Percentiles rank a stretch among this genome's conserved stretches.
Conservation (phyloP, 164 flowering plant species). For the Macadamia integrifolia region DNA sequence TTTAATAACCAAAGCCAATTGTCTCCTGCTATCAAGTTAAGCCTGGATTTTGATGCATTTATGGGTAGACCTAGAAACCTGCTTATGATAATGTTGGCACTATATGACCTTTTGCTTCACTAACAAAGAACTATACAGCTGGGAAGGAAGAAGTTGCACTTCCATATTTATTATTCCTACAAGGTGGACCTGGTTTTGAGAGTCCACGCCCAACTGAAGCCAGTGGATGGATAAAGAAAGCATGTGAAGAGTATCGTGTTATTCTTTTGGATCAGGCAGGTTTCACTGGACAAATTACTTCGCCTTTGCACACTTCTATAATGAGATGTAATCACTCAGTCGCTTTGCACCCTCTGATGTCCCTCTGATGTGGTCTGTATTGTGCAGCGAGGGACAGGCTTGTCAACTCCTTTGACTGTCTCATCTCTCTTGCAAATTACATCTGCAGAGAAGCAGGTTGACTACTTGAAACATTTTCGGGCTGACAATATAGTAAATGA, state of each 20-base stretch:
- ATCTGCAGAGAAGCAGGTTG: conserved; percentile 52
- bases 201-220: conserved; percentile 83
- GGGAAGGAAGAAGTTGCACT: conserved; percentile 77
- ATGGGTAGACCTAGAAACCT: no score
- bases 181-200: conserved; percentile 98
- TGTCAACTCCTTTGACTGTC: conserved; percentile 78
- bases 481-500: conserved; percentile 96
- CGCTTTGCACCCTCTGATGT: no score
- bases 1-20: no score
- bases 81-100: background rate
- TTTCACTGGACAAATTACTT: background rate
- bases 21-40: no score
- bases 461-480: conserved; percentile 78
- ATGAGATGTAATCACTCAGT: background rate
- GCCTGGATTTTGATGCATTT: no score
- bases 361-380: background rate
- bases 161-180: conserved; percentile 73
- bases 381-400: conserved; percentile 93
- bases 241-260: conserved; percentile 79
- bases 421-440: conserved; percentile 78
- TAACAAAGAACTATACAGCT: conserved; percentile 33
- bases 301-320: background rate
- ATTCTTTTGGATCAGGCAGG: conserved; percentile 89
- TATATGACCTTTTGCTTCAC: background rate
- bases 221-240: conserved; percentile 89